Evolutionary conservation across 139 green algal genomes (phyloP), one percentile per base, ranked within the genome.

Genomic region (Chlorella ohadii): DNA sequence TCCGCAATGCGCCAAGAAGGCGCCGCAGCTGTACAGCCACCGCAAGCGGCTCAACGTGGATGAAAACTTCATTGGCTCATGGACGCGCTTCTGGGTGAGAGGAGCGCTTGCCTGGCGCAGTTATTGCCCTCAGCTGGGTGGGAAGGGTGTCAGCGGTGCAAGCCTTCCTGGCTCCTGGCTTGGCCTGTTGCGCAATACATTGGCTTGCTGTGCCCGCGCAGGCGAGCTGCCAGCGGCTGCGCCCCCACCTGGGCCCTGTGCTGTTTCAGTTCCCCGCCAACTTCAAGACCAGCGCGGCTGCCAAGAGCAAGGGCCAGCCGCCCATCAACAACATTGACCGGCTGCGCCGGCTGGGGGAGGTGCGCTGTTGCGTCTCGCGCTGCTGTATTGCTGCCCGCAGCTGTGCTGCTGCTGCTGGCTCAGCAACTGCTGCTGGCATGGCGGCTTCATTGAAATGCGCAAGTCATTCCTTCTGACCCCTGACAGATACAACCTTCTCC

Each of bases 181-280:
- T n/a, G n/a, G n/a, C n/a, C n/a, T n/a, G n/a, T n/a, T n/a, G n/a
- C n/a, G n/a, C n/a, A n/a, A n/a, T n/a, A n/a, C n/a, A n/a, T n/a
- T n/a, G n/a, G n/a, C 11, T 3, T 31, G 33, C 4, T 28, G 28
- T 39, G 0, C 41, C 41, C 13, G 22, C 57, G 76, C 78, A 83
- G 78, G 78, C 16, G 2, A 25, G 57, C 38, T 87, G 83, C 44
- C 39, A 84, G 72, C 38, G 74, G 39, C 68, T 87, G 59, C 23
- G 73, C 13, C 72, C 83, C 27, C 83, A 87, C 72, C 79, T 87
- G 72, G 83, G 74, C 11, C 83, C 83, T 39, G 38, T 87, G 27
- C 72, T 87, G 28, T 87, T 82, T 38, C 83, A 83, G 78, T 71
- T 83, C 22, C 78, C 78, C 31, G 13, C 55, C 63, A 76, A 63